A percentile compares a stretch with the other conserved stretches of the same genome.
Evolutionary conservation across 257 asterid genomes (phyloP).

Genomic region (Penstemon eatonii): DNA sequence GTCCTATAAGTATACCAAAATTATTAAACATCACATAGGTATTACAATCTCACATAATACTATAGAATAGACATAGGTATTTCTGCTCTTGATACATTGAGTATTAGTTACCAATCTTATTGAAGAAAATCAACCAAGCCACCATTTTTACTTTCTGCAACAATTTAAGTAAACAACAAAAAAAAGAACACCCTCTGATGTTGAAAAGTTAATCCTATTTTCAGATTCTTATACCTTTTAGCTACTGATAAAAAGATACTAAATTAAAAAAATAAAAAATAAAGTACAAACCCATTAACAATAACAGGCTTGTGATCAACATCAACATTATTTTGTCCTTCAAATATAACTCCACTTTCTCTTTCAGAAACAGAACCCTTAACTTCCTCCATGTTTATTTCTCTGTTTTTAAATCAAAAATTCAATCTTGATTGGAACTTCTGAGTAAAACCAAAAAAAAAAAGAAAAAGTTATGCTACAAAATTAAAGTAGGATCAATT

Average conservation of each 20-base stretch:
- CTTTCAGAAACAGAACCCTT: constrained; percentile 13
- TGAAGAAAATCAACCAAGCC: neutral
- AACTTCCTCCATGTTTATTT: constrained; percentile 23
- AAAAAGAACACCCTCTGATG: neutral
- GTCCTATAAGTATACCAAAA: constrained; percentile 22
- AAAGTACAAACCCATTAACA: constrained; percentile 27
- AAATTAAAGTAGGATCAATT: neutral
- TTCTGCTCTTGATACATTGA: neutral
- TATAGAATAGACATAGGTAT: neutral
- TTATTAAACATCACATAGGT: neutral
- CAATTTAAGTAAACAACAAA: neutral
- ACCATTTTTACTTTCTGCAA: neutral
- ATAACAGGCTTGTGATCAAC: constrained; percentile 29
- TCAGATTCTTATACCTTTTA: neutral
- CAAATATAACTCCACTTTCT: constrained; percentile 14
- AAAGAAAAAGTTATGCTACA: neutral
- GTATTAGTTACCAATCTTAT: too few species aligned
- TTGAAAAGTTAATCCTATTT: neutral
- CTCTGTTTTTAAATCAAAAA: neutral
- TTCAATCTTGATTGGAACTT: neutral
- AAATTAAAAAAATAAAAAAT: neutral
- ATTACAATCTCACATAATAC: neutral
- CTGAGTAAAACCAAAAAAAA: constrained; percentile 19
- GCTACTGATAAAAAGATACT: neutral
- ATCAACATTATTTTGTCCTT: constrained; percentile 11